phyloP scores from a whole-genome alignment of 495 filamentous ascomycete genomes.

The Xylaria venustula region DNA sequence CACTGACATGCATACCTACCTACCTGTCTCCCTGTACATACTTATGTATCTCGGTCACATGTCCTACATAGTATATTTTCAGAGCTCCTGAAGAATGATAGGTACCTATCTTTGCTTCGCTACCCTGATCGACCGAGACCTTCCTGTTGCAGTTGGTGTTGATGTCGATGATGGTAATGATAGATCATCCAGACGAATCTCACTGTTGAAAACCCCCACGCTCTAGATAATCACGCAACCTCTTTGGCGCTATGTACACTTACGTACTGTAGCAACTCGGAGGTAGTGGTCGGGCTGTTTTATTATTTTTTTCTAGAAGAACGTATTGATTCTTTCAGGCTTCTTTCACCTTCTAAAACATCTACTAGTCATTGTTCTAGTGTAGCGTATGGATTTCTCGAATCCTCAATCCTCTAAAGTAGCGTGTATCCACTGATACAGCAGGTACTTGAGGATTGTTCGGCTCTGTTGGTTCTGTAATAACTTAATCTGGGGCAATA shows the following conservation, averaged over 20 bases:
- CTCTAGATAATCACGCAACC: conserved; percentile 4
- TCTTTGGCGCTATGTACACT: background rate
- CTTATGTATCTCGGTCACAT: background rate
- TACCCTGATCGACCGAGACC: background rate
- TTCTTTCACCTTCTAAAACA: too few relatives aligned
- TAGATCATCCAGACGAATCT: background rate
- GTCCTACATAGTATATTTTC: background rate
- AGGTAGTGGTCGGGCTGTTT: background rate
- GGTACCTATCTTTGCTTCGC: background rate
- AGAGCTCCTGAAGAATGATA: background rate
- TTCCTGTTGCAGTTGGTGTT: conserved; percentile 7
- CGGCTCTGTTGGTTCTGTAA: background rate
- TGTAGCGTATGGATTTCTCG: too few relatives aligned
- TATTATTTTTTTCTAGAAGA: background rate
- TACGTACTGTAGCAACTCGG: background rate
- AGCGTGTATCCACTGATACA: too few relatives aligned
- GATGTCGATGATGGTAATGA: background rate
- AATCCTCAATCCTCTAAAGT: too few relatives aligned
- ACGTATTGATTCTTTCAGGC: too few relatives aligned
- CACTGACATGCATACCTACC: too few relatives aligned
- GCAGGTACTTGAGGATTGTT: background rate
- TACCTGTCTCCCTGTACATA: too few relatives aligned
- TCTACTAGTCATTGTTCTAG: too few relatives aligned
- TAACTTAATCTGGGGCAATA: conserved; percentile 14
- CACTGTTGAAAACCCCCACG: conserved; percentile 5